Base-by-base conservation (phyloP, 192 early-diverging fungal species). In the Cetraspora pellucida region DNA sequence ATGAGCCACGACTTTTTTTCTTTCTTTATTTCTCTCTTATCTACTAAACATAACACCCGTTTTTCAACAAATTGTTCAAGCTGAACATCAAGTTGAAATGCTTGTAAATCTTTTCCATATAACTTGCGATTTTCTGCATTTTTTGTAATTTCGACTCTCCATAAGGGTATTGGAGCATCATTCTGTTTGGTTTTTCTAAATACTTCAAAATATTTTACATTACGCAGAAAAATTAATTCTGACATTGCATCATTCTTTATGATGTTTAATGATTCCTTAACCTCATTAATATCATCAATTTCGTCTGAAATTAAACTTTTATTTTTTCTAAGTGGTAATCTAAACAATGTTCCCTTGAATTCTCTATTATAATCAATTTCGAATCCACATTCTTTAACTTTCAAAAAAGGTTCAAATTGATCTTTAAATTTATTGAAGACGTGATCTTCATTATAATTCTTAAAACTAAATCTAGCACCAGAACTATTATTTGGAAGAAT, bases 401-500 rank as follows among this genome's bases (percentile, higher is more conserved):
- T 16, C 0, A 28, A 14, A 14, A 28, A 61, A 61, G 59, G 27
- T 7, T 28, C 4, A 17, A 11, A 61, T 61, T 61, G 27, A 14
- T 30, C 59, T 0, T 23, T 14, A 61, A 61, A 30, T 14, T 8
- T 2, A 16, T 17, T 61, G 1, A 37, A 37, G 7, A 37, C 13
- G 16, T 61, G 14, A 61, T 28, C 28, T 17, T 0, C 1, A 17
- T 61, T 6, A 37, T 37, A 37, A 37, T 61, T 28, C 0, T 28
- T 61, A 61, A 61, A 61, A 30, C 28, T 30, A 17, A 61, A 10
- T 30, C 59, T 16, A 61, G 13, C 28, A 30, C 16, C 28, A 2
- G 13, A 10, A 10, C 11, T 3, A 6, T 16, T 61, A 37, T 37
- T 37, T 6, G 37, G 37, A 21, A 83, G 80, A 43, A 70, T 63